Base-by-base conservation (phyloP, 2,329 filamentous ascomycete genomes). In the Cercospora beticola region DNA sequence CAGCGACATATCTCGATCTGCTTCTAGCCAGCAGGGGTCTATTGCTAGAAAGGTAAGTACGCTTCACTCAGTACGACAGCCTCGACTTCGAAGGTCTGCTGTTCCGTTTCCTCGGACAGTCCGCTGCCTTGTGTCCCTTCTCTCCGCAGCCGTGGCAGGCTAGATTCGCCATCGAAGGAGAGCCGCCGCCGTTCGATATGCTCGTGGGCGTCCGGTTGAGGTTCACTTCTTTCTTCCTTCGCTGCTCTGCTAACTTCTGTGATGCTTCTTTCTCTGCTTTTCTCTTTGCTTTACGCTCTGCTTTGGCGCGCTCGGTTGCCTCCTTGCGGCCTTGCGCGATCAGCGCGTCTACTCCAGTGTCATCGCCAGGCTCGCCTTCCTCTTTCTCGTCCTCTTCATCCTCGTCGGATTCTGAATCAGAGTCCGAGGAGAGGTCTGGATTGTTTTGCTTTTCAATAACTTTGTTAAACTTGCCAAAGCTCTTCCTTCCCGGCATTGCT, bases 181-280 rank as follows among this genome's bases (percentile, higher is more conserved):
- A 31, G 33, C 69, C 66, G 5, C 66, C 78, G 71, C 78, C 76
- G 49, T 79, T 78, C 46, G 89, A 91, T 58, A 92, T 87, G 1
- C 75, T 75, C 31, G 68, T 74, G 28, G 49, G 62, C 7, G 74
- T 71, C n/a, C 83, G 83, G 75, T 90, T 90, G 66, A 92, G 79
- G 69, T 89, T 89, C 62, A 92, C 83, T 65, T 90, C 87, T 77
- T 89, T 90, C 78, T 88, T 88, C 74, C 87, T 85, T 56, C 88
- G 82, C 76, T 86, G 85, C 52, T 87, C 86, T 7, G 87, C 85
- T 18, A 89, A 78, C 71, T 87, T 82, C 71, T 81, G 80, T 12
- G 81, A 79, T 71, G 83, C 84, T 26, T 80, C 80, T 62, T 82
- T 82, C 68, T 85, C 84, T 28, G 80, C 80, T 60, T 84, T 83